phyloP scores from a whole-genome alignment of 2,329 filamentous ascomycete species.

The Lachnellula arida region DNA sequence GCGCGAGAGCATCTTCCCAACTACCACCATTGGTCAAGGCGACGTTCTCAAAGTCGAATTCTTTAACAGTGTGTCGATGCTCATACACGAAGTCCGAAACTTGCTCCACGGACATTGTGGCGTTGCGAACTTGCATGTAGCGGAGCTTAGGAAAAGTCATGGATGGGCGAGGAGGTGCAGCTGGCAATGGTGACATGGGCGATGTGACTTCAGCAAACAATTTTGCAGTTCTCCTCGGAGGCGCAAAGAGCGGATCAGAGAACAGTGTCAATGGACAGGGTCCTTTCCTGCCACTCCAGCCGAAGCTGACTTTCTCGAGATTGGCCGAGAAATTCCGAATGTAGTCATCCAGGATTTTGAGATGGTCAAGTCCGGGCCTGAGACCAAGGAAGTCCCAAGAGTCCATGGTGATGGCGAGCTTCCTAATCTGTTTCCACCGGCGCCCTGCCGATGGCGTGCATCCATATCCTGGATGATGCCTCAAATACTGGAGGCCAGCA shows the following conservation, averaged over 20 bases:
- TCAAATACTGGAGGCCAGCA: conserved; percentile 70
- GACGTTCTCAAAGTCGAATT: conserved; percentile 78
- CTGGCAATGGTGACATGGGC: conserved; percentile 58
- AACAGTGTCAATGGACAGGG: conserved; percentile 68
- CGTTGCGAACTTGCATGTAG: conserved; percentile 68
- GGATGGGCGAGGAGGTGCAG: conserved; percentile 46
- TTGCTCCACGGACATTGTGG: conserved; percentile 65
- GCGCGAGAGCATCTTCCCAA: conserved; percentile 80
- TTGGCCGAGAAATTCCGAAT: conserved; percentile 62
- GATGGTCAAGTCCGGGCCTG: conserved; percentile 61
- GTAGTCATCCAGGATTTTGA: conserved; percentile 78
- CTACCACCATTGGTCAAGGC: conserved; percentile 61
- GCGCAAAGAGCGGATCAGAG: conserved; percentile 60
- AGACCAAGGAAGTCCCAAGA: conserved; percentile 59
- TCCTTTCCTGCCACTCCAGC: conserved; percentile 69
- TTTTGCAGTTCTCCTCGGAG: conserved; percentile 49
- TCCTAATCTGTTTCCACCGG: conserved; percentile 73
- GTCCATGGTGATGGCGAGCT: conserved; percentile 68
- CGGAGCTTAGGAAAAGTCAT: conserved; percentile 64
- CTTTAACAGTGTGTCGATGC: conserved; percentile 64
- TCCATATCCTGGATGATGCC: conserved; percentile 69
- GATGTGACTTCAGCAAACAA: conserved; percentile 61
- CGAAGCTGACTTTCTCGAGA: conserved; percentile 69
- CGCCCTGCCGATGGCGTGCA: conserved; percentile 65
- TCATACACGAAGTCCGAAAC: conserved; percentile 62